A percentile compares a stretch with the other conserved stretches of the same genome.
phyloP scores from a whole-genome alignment of 2,329 filamentous ascomycete species.

The Curvularia spicifera region DNA sequence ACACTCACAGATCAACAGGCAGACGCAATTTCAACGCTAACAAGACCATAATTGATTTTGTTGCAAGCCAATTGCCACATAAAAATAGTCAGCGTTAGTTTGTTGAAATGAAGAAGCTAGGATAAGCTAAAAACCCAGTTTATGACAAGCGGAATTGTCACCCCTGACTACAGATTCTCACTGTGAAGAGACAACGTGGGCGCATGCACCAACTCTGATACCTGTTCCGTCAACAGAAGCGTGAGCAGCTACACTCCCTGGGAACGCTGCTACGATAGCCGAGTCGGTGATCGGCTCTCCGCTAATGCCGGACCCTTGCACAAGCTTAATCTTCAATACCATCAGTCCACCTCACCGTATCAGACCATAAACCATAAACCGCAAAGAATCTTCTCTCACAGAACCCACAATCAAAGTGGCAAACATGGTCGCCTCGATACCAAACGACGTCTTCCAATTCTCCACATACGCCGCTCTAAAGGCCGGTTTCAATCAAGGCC shows the following conservation, averaged over 20 bases:
- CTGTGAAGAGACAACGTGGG: too few relatives aligned
- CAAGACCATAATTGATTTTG: background rate
- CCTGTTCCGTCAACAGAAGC: background rate
- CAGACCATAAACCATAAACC: background rate
- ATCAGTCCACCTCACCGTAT: slow-evolving; percentile 30
- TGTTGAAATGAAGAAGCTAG: background rate
- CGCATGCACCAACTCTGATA: background rate
- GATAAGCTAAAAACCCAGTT: background rate
- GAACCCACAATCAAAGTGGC: background rate
- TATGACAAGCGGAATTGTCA: background rate
- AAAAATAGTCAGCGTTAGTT: background rate
- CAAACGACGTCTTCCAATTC: slow-evolving; percentile 56
- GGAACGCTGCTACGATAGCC: slow-evolving; percentile 7
- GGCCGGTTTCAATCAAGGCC: slow-evolving; percentile 44
- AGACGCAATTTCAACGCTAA: background rate
- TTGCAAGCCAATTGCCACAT: background rate
- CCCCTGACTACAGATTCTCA: background rate
- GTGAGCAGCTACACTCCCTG: background rate
- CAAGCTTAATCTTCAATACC: slow-evolving; percentile 29
- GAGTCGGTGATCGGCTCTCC: slow-evolving; percentile 20
- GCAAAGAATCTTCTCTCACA: background rate
- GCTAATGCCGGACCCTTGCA: slow-evolving; percentile 13
- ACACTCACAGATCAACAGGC: background rate
- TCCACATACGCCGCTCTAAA: slow-evolving; percentile 49
- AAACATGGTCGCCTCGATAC: slow-evolving; percentile 49